These are phyloP conservation scores for Penicillium paneum DNA, from an alignment of 2,329 filamentous ascomycete species.

Conservation along the genomic window DNA sequence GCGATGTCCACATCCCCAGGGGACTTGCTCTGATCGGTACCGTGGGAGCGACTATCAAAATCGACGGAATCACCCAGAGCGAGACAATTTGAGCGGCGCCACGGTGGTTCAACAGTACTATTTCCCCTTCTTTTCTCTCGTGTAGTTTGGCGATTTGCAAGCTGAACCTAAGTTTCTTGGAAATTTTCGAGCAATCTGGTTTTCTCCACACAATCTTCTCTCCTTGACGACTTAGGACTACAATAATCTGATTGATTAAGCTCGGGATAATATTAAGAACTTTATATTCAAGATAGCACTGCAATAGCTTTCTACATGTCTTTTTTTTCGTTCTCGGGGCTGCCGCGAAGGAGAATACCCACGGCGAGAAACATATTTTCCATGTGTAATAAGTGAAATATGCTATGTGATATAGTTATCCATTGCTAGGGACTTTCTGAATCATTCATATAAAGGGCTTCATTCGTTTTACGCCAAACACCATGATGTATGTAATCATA, in stretches of 20 bases:
- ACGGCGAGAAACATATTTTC: neutral
- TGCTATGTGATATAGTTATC: neutral
- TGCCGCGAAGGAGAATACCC: neutral
- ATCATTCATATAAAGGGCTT: neutral
- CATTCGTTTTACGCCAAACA: neutral
- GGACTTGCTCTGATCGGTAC: slow-evolving; percentile 59
- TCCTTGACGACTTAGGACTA: neutral
- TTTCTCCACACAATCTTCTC: neutral
- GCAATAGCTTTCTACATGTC: neutral
- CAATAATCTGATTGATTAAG: neutral
- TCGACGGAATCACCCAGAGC: slow-evolving; percentile 15
- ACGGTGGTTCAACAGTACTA: neutral
- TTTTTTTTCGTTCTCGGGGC: neutral
- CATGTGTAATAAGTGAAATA: neutral
- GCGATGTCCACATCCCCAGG: slow-evolving; percentile 54
- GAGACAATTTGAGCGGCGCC: slow-evolving; percentile 5
- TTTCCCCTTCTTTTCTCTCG: neutral
- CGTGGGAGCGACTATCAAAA: slow-evolving; percentile 17
- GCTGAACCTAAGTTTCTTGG: neutral
- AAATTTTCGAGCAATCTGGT: neutral
- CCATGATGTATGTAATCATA: neutral
- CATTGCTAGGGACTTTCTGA: too few species aligned
- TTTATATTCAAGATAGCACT: neutral
- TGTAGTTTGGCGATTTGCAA: neutral
- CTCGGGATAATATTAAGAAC: neutral